Conservation (phyloP, 805 yeast genomes). For the Candida xyloterini region DNA sequence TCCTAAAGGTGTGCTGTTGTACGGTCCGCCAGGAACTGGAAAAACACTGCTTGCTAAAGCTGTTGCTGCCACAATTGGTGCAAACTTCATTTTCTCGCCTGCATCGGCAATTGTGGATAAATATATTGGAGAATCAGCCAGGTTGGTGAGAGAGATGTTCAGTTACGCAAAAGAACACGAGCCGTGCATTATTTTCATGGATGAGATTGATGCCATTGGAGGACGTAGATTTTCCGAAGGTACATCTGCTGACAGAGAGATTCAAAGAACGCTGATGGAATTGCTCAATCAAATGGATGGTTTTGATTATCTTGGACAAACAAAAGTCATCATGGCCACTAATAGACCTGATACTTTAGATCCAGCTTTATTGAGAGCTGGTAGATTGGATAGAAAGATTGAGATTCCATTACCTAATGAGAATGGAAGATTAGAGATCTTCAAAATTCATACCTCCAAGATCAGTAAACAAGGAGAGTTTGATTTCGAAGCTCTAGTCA, state of each 20-base stretch:
- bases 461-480: slow-evolving; percentile 92
- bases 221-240: slow-evolving; percentile 98
- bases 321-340: slow-evolving; percentile 98
- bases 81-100: slow-evolving; percentile 96
- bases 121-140: slow-evolving; percentile 96
- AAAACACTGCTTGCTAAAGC: slow-evolving; percentile 95
- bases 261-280: slow-evolving; percentile 97
- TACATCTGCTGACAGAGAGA: slow-evolving; percentile 97
- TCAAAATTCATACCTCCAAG: slow-evolving; percentile 85
- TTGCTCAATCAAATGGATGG: slow-evolving; percentile 98
- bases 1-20: slow-evolving; percentile 95
- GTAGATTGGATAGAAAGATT: slow-evolving; percentile 93
- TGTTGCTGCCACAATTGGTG: slow-evolving; percentile 97
- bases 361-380: slow-evolving; percentile 96
- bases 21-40: slow-evolving; percentile 99
- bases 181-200: slow-evolving; percentile 98
- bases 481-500: slow-evolving; percentile 94
- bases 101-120: slow-evolving; percentile 98
- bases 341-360: slow-evolving; percentile 97
- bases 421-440: slow-evolving; percentile 89
- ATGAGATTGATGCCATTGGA: slow-evolving; percentile 98
- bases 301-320: slow-evolving; percentile 92
- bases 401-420: slow-evolving; percentile 96
- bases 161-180: slow-evolving; percentile 97
- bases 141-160: slow-evolving; percentile 96